Conservation (phyloP, 495 filamentous ascomycete genomes). For the Hyaloscypha bicolor region DNA sequence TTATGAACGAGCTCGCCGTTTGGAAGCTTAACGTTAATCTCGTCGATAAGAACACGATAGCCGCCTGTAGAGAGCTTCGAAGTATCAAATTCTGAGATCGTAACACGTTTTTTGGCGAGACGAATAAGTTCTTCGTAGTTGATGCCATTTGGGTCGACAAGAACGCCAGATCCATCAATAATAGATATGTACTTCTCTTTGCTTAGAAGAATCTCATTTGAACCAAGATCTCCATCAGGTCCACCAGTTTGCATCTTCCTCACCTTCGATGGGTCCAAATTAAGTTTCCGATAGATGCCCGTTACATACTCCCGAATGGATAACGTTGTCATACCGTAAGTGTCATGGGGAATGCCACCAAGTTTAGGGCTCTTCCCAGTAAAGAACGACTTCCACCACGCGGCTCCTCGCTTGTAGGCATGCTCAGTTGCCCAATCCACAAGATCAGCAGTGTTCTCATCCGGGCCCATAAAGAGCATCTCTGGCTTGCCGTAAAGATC, state of each 20-base stretch:
- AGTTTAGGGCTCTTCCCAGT: slow-evolving; percentile 96
- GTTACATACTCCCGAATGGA: slow-evolving; percentile 94
- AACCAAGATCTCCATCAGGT: slow-evolving; percentile 94
- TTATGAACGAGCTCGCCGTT: slow-evolving; percentile 85
- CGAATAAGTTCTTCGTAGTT: slow-evolving; percentile 80
- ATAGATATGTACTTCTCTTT: slow-evolving; percentile 93
- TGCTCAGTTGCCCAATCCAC: slow-evolving; percentile 98
- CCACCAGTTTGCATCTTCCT: slow-evolving; percentile 97
- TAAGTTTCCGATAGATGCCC: slow-evolving; percentile 94
- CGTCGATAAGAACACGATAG: slow-evolving; percentile 89
- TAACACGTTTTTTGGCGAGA: slow-evolving; percentile 82
- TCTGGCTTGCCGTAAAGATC: slow-evolving; percentile 92
- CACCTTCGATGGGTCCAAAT: slow-evolving; percentile 78
- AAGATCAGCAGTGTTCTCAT: slow-evolving; percentile 97
- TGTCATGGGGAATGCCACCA: slow-evolving; percentile 94
- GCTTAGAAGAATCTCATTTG: slow-evolving; percentile 94
- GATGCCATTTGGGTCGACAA: slow-evolving; percentile 89
- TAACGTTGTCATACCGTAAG: slow-evolving; percentile 96
- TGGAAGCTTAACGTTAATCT: slow-evolving; percentile 82
- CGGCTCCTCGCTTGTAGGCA: slow-evolving; percentile 81
- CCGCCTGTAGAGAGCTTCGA: slow-evolving; percentile 84
- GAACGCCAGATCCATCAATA: slow-evolving; percentile 92
- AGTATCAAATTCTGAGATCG: slow-evolving; percentile 86
- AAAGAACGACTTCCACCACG: slow-evolving; percentile 99
- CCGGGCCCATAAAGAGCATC: slow-evolving; percentile 97